phyloP scores from a whole-genome alignment of 202 grass and related monocot species.

The Cymbopogon flexuosus region DNA sequence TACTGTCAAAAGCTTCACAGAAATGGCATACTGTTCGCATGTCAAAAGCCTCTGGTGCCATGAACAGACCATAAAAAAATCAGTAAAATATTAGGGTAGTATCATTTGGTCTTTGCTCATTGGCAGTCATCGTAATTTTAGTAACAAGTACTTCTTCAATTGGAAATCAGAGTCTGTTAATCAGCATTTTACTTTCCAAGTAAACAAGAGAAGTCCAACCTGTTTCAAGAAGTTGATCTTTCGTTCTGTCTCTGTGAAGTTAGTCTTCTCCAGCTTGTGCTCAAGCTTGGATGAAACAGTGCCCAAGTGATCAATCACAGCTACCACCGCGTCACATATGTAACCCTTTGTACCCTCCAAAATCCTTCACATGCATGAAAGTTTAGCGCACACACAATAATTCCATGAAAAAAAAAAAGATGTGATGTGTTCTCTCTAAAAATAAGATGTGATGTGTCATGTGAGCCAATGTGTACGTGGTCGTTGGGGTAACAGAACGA shows the following conservation, averaged over 20 bases:
- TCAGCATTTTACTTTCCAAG: background rate
- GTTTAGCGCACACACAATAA: background rate
- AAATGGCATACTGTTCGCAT: slow-evolving; percentile 62
- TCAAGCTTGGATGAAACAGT: slow-evolving; percentile 82
- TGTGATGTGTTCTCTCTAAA: too few species aligned
- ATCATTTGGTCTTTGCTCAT: background rate
- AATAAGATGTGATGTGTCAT: background rate
- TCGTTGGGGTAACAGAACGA: background rate
- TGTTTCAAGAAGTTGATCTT: slow-evolving; percentile 69
- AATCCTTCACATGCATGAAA: slow-evolving; percentile 30
- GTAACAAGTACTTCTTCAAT: background rate
- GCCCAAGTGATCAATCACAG: slow-evolving; percentile 84
- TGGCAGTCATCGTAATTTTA: background rate
- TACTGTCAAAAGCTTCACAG: slow-evolving; percentile 40
- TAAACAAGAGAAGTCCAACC: slow-evolving; percentile 18
- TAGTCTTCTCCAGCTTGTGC: slow-evolving; percentile 41
- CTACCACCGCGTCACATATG: slow-evolving; percentile 68
- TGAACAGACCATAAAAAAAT: background rate
- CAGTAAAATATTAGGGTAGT: background rate
- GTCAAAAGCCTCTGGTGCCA: slow-evolving; percentile 68
- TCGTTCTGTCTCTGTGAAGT: background rate
- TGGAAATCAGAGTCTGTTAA: background rate
- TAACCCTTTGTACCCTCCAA: slow-evolving; percentile 74
- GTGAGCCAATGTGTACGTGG: background rate
- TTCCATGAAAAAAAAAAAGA: background rate